Conservation (phyloP, 257 asterid genomes). For the Dorcoceras hygrometricum region DNA sequence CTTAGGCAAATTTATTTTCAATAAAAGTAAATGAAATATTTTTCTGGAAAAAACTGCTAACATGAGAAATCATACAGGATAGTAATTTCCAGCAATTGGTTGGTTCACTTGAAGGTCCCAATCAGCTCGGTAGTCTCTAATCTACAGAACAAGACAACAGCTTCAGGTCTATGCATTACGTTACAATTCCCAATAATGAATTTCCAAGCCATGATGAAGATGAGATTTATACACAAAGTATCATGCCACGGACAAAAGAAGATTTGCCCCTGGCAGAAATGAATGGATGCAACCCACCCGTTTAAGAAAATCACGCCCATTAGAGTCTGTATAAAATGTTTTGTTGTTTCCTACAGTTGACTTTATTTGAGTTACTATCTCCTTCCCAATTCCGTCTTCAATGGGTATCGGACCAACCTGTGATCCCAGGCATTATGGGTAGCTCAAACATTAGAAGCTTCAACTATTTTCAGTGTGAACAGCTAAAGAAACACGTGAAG, state of each 20-base stretch:
- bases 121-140: slow-evolving; percentile 81
- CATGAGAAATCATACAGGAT: slow-evolving; percentile 60
- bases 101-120: slow-evolving; percentile 92
- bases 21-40: too few relatives aligned
- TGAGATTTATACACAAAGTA: neutral
- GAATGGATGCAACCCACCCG: slow-evolving; percentile 37
- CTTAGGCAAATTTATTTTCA: too few relatives aligned
- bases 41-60: neutral
- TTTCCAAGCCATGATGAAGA: neutral
- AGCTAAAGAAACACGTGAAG: slow-evolving; percentile 2
- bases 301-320: slow-evolving; percentile 89
- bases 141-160: slow-evolving; percentile 38
- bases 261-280: slow-evolving; percentile 14
- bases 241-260: neutral
- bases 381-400: slow-evolving; percentile 81
- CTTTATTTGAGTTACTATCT: slow-evolving; percentile 68
- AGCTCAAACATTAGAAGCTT: slow-evolving; percentile 10
- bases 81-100: slow-evolving; percentile 90
- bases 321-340: slow-evolving; percentile 85
- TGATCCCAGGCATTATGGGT: slow-evolving; percentile 21
- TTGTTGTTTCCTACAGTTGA: slow-evolving; percentile 60
- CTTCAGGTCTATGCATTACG: slow-evolving; percentile 1
- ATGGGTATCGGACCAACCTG: slow-evolving; percentile 97
- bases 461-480: slow-evolving; percentile 5
- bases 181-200: neutral